Evolutionary conservation across 176 grass and related monocot species (phyloP).

Genomic region (Hordeum marinum): DNA sequence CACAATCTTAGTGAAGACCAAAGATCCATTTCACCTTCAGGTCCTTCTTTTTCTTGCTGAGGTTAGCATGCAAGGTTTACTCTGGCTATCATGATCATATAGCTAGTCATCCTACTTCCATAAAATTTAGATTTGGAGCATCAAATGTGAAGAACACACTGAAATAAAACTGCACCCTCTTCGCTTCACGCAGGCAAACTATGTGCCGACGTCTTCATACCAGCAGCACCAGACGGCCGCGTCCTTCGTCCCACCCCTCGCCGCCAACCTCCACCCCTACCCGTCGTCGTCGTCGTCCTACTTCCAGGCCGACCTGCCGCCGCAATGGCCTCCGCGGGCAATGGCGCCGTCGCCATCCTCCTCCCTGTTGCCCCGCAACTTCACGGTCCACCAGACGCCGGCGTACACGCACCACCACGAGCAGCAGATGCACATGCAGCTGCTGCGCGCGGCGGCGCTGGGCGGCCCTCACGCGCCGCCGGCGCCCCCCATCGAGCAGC

Average conservation of each 20-base stretch:
- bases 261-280: slow-evolving; percentile 26
- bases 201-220: slow-evolving; percentile 6
- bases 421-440: slow-evolving; percentile 36
- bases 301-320: not conserved
- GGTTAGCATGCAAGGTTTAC: not conserved
- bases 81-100: not conserved
- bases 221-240: slow-evolving; percentile 16
- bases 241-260: not conserved
- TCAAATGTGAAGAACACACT: not conserved
- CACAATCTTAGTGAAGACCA: not conserved
- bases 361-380: slow-evolving; percentile 1
- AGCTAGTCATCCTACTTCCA: not conserved
- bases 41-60: not conserved
- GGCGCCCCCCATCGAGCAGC: slow-evolving; percentile 48
- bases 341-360: not conserved
- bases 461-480: not conserved
- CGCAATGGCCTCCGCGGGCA: slow-evolving; percentile 19
- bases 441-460: not conserved
- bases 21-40: no score
- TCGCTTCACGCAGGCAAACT: slow-evolving; percentile 23
- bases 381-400: not conserved
- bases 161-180: not conserved
- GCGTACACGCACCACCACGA: slow-evolving; percentile 1
- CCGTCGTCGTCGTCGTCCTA: not conserved
- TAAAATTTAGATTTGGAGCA: not conserved